phyloP scores from a whole-genome alignment of 139 green algal genomes.

The Tetradesmus obliquus region DNA sequence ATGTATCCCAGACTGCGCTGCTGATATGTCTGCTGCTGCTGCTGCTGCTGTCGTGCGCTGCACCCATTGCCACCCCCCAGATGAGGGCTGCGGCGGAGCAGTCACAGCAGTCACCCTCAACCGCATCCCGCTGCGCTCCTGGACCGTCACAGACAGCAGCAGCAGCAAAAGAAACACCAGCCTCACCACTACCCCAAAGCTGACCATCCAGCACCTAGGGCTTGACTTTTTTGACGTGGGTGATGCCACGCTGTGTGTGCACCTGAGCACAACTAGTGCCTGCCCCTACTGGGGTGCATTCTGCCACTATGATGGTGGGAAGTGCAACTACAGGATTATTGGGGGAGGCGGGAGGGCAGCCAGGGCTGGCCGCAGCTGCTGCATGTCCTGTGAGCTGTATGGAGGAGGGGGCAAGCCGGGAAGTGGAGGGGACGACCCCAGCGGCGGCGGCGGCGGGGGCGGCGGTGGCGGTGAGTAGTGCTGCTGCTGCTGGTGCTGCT shows the following conservation, averaged over 20 bases:
- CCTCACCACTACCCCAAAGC: neutral
- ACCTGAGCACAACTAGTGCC: neutral
- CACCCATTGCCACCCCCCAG: constrained; percentile 2
- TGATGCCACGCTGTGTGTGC: constrained; percentile 26
- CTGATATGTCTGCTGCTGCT: neutral
- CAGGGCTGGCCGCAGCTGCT: neutral
- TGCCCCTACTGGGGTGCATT: constrained; percentile 27
- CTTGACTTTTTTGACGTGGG: constrained; percentile 46
- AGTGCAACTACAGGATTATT: constrained; percentile 41
- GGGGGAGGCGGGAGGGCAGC: neutral
- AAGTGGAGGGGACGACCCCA: neutral
- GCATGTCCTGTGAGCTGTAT: constrained; percentile 45
- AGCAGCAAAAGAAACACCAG: neutral
- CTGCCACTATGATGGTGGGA: constrained; percentile 27
- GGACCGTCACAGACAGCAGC: constrained; percentile 12
- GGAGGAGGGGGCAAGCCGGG: constrained; percentile 31
- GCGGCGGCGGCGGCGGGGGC: constrained; percentile 30
- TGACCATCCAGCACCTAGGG: constrained; percentile 8
- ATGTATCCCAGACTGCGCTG: too few relatives aligned
- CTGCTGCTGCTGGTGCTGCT: neutral
- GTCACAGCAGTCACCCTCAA: constrained; percentile 20
- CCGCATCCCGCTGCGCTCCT: neutral
- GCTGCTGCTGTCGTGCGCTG: neutral
- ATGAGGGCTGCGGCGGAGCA: constrained; percentile 9
- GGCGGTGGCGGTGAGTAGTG: constrained; percentile 17